Base-by-base conservation (phyloP, 331 rosid genomes). In the Malus hybrid region DNA sequence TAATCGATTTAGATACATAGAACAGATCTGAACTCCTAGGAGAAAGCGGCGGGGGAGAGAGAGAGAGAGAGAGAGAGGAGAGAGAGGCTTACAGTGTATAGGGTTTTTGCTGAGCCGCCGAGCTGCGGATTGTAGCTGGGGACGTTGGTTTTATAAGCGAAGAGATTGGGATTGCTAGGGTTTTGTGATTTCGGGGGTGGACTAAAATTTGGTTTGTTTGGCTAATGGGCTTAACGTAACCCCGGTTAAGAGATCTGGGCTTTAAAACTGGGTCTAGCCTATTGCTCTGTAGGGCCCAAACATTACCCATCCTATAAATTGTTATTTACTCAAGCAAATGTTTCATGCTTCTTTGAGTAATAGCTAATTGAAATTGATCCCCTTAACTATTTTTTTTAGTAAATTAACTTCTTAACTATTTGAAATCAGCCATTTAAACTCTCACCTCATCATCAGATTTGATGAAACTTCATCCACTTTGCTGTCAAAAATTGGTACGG, bases 51-150 rank as follows among this genome's bases (percentile, higher is more conserved):
- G 19, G 20, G 14, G 14, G 24, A 69, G 58, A 7, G 69, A 26
- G 50, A 19, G 70, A 16, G 67, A 42, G 10, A 1, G 71, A 6
- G 4, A 65, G 55, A 8, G 70, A 28, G 53, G 53, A 16, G 71
- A 18, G 12, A 2, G 71, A 9, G 4, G 10, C 65, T 58, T 57
- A 77, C 77, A 4, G 33, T 5, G 53, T n/a, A 5, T 60, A 70
- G 82, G 86, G 82, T 66, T 73, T 58, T 85, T 72, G 57, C 63
- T 29, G 39, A 12, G 77, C 77, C 79, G 77, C 76, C 78, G 60
- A 13, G 71, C 33, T 64, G 29, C 32, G 0, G 0, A 7, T 10
- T 10, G 33, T 42, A 5, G 14, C 62, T 28, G 32, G 64, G 6
- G 48, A 58, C 30, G 3, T 63, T 63, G 68, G 24, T 32, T 85